phyloP scores from a whole-genome alignment of 441 rosid species.

The Gossypium schwendimanii region DNA sequence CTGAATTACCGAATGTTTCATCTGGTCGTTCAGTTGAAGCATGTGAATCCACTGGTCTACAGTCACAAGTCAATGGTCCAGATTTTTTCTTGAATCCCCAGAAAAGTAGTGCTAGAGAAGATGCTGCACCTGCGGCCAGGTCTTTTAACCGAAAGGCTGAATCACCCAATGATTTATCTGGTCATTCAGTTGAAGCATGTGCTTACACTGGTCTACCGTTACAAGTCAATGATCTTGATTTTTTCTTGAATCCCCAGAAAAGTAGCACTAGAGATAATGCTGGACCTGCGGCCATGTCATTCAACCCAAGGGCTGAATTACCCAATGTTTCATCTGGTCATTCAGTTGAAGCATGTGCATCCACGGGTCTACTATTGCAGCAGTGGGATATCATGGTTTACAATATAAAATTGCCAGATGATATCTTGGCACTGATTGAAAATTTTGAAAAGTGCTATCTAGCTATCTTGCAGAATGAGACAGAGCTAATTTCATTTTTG shows the following conservation, averaged over 20 bases:
- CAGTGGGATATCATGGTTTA: constrained; percentile 32
- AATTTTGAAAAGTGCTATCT: constrained; percentile 41
- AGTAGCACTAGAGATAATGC: constrained; percentile 30
- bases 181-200: constrained; percentile 20
- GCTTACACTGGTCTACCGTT: constrained; percentile 28
- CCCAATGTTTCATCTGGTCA: constrained; percentile 26
- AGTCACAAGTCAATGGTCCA: constrained; percentile 68
- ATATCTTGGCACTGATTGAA: constrained; percentile 33
- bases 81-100: constrained; percentile 79
- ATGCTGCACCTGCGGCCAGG: constrained; percentile 23
- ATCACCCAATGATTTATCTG: constrained; percentile 26
- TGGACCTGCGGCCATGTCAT: constrained; percentile 23
- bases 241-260: constrained; percentile 78
- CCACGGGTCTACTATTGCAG: constrained; percentile 20
- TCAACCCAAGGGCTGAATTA: constrained; percentile 18
- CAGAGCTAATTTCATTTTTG: constrained; percentile 28
- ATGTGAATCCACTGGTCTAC: constrained; percentile 17
- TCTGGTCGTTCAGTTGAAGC: constrained; percentile 22
- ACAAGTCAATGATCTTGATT: constrained; percentile 67
- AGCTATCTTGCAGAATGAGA: constrained; percentile 33
- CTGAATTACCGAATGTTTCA: constrained; percentile 25
- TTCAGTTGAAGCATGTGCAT: constrained; percentile 18
- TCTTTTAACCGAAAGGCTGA: constrained; percentile 18
- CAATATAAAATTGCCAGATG: constrained; percentile 34
- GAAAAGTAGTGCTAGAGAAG: constrained; percentile 36